Base-by-base conservation (phyloP, 1,284 basidiomycete species). In the Pyrrhoderma noxium region DNA sequence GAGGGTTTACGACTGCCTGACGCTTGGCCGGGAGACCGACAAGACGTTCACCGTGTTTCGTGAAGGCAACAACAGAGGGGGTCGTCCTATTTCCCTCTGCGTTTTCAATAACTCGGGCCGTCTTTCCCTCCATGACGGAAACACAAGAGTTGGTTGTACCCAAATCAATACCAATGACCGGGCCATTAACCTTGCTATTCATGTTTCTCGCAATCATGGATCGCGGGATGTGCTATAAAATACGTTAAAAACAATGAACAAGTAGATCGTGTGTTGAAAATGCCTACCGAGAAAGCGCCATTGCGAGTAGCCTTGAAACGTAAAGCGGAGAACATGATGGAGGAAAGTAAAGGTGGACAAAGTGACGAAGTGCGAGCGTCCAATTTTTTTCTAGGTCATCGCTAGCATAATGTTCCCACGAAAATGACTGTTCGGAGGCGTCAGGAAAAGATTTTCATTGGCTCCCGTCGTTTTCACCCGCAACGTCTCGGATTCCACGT, bases 21-120 rank as follows among this genome's bases (percentile, higher is more conserved):
- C 94, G 91, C 72, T 97, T 94, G 37, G 95, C 96, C 34, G 96
- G 95, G 48, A 96, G 80, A 71, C 95, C 95, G 58, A 98, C 89
- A 40, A 96, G 78, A 59, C 91, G 89, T 67, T 94, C 91, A 55
- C 88, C 88, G 62, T 93, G 82, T 71, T 98, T 97, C 59, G 94
- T 93, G 79, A 99, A 99, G 39, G 95, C 96, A 59, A 99, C 93
- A 53, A 97, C 92, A 47, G 95, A 99, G 8, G 96, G 96, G 25
- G 95, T 99, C 59, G 95, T 98, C 63, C 95, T 85, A 57, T 90
- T 91, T 76, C 95, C 95, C 75, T 99, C 95, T 9, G 93, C 75
- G 76, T 99, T 98, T 72, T 98, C 95, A 62, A 99, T 89, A 59
- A 99, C 95, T 61, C 91, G 87, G 52, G 94, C 81, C 44, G 84